Evolutionary conservation across 2,329 filamentous ascomycete species (phyloP).

Genomic region (Magnaporthiopsis rhizophila): DNA sequence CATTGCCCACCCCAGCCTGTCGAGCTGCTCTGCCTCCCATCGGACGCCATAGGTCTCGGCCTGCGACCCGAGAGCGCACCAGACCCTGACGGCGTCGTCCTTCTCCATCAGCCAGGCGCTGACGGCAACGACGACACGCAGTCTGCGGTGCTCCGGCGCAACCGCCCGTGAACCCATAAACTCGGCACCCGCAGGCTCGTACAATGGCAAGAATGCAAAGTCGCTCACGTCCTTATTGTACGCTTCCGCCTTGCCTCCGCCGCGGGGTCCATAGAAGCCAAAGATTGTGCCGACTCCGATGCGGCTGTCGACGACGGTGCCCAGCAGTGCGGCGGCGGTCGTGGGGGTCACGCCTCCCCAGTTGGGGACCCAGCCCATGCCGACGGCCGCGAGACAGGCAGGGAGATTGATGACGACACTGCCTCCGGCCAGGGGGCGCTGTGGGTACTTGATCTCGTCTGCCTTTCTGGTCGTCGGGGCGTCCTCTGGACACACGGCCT

Average conservation of each 20-base stretch:
- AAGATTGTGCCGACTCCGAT: slow-evolving; percentile 79
- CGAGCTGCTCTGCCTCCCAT: slow-evolving; percentile 73
- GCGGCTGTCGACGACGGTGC: slow-evolving; percentile 69
- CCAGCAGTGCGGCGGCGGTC: slow-evolving; percentile 70
- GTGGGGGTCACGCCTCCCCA: slow-evolving; percentile 67
- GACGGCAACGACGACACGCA: slow-evolving; percentile 77
- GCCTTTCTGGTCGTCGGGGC: slow-evolving; percentile 48
- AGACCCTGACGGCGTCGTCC: slow-evolving; percentile 66
- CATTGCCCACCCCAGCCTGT: slow-evolving; percentile 70
- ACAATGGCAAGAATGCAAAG: slow-evolving; percentile 75
- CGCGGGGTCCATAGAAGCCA: slow-evolving; percentile 79
- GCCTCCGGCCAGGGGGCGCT: slow-evolving; percentile 38
- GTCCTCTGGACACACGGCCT: slow-evolving; percentile 55
- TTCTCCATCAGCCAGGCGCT: slow-evolving; percentile 72
- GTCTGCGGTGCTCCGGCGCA: slow-evolving; percentile 51
- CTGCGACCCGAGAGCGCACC: slow-evolving; percentile 65
- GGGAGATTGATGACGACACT: slow-evolving; percentile 55
- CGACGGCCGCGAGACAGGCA: slow-evolving; percentile 62
- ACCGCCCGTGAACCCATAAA: slow-evolving; percentile 42
- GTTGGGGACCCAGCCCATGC: slow-evolving; percentile 70
- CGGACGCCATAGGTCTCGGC: slow-evolving; percentile 75
- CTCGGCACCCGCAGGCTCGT: slow-evolving; percentile 35
- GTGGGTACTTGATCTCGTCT: slow-evolving; percentile 55
- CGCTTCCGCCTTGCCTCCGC: slow-evolving; percentile 79
- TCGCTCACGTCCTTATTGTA: slow-evolving; percentile 82